Conservation (phyloP, 768 basidiomycete genomes). For the Baorangia bicolor region DNA sequence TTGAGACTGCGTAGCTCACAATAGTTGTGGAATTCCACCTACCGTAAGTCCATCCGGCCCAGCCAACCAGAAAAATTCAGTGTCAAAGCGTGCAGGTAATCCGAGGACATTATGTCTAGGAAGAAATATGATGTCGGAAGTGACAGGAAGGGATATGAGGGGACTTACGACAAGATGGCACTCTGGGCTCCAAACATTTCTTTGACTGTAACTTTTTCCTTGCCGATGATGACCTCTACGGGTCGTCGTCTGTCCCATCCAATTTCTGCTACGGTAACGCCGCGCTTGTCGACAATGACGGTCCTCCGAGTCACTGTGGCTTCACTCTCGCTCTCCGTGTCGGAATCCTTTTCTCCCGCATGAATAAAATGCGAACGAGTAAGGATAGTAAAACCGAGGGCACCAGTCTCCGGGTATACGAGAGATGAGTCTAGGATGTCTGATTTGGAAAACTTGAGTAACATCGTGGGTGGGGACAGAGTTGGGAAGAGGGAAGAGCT, state of each 20-base stretch:
- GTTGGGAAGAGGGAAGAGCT: not conserved
- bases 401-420: conserved; percentile 51
- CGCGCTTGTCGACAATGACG: conserved; percentile 41
- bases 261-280: conserved; percentile 45
- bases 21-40: conserved; percentile 18
- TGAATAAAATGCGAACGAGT: conserved; percentile 39
- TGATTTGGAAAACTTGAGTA: conserved; percentile 56
- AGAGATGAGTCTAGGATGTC: conserved; percentile 60
- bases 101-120: conserved; percentile 56
- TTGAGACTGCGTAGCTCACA: conserved; percentile 5
- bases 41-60: conserved; percentile 54
- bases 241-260: conserved; percentile 55
- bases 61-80: conserved; percentile 59
- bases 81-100: conserved; percentile 61
- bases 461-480: conserved; percentile 35
- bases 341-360: conserved; percentile 27
- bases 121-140: not conserved
- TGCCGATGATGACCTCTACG: conserved; percentile 47
- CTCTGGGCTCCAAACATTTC: conserved; percentile 58
- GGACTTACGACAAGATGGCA: conserved; percentile 51
- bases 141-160: not conserved
- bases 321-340: conserved; percentile 30
- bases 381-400: conserved; percentile 47
- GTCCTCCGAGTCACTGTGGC: conserved; percentile 39
- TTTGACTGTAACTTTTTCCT: conserved; percentile 49